A percentile compares a stretch with the other conserved stretches of the same genome.
Conservation (phyloP, 2,329 filamentous ascomycete species). For the Boeremia lycopersici region DNA sequence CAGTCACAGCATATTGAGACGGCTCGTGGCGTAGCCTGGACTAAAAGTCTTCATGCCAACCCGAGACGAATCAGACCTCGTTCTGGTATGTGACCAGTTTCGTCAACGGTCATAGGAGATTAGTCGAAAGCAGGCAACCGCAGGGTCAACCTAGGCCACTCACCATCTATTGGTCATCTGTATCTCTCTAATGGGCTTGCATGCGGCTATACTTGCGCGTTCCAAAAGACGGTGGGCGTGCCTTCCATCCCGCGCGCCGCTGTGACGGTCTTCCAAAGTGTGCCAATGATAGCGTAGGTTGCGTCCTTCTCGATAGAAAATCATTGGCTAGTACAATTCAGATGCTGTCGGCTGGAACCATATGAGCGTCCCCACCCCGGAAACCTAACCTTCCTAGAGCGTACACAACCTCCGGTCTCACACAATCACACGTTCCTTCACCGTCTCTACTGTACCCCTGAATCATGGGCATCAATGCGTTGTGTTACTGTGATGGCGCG, state of each 20-base stretch:
- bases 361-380: slow-evolving; percentile 3
- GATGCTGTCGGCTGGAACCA: not conserved
- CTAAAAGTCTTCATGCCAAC: not conserved
- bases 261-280: slow-evolving; percentile 12
- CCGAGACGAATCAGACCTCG: not conserved
- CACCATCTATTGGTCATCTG: slow-evolving; percentile 8
- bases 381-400: slow-evolving; percentile 6
- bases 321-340: slow-evolving; percentile 27
- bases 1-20: not conserved
- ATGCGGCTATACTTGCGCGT: slow-evolving; percentile 22
- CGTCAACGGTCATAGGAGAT: slow-evolving; percentile 23
- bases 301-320: slow-evolving; percentile 7
- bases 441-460: slow-evolving; percentile 33
- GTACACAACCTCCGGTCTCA: slow-evolving; percentile 14
- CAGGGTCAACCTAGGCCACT: not conserved
- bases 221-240: slow-evolving; percentile 33
- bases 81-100: not conserved
- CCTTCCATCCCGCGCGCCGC: slow-evolving; percentile 14
- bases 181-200: slow-evolving; percentile 6
- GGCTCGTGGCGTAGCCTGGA: not conserved
- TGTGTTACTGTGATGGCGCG: slow-evolving; percentile 22
- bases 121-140: slow-evolving; percentile 40
- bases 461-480: slow-evolving; percentile 35
- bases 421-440: slow-evolving; percentile 26
- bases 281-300: slow-evolving; percentile 13